Conservation (phyloP, 2,329 filamentous ascomycete species). For the Microdochium bolleyi region DNA sequence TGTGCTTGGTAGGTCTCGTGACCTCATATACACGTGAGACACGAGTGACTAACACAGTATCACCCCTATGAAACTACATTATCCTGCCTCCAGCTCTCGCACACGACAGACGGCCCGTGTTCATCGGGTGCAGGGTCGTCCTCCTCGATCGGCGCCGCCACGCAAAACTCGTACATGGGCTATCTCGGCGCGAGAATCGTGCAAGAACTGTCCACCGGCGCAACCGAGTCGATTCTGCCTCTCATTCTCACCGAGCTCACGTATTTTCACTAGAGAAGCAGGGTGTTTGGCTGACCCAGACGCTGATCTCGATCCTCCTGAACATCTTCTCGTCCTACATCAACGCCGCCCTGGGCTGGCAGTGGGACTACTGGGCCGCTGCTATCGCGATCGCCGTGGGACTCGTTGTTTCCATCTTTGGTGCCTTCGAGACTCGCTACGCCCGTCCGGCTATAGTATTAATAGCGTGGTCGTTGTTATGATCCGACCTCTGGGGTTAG, state of each 20-base stretch:
- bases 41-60: neutral
- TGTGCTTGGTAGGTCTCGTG: constrained; percentile 18
- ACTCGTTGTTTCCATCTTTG: constrained; percentile 2
- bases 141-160: constrained; percentile 17
- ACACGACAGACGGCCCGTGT: constrained; percentile 9
- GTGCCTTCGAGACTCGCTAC: neutral
- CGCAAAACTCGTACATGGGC: constrained; percentile 8
- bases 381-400: constrained; percentile 8
- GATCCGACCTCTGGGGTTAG: too few species aligned
- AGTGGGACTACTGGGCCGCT: constrained; percentile 14
- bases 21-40: too few species aligned
- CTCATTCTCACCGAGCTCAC: constrained; percentile 13
- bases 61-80: neutral
- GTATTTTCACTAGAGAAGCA: constrained; percentile 11
- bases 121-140: constrained; percentile 16
- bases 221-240: constrained; percentile 18
- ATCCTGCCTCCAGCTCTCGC: neutral
- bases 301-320: constrained; percentile 5
- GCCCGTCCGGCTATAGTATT: neutral
- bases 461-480: neutral
- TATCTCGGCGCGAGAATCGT: constrained; percentile 19
- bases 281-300: constrained; percentile 8
- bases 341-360: constrained; percentile 5
- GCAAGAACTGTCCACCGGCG: constrained; percentile 20
- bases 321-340: constrained; percentile 12